These are phyloP conservation scores for Omphalea diandra DNA, from an alignment of 441 rosid species.

Conservation along the genomic window DNA sequence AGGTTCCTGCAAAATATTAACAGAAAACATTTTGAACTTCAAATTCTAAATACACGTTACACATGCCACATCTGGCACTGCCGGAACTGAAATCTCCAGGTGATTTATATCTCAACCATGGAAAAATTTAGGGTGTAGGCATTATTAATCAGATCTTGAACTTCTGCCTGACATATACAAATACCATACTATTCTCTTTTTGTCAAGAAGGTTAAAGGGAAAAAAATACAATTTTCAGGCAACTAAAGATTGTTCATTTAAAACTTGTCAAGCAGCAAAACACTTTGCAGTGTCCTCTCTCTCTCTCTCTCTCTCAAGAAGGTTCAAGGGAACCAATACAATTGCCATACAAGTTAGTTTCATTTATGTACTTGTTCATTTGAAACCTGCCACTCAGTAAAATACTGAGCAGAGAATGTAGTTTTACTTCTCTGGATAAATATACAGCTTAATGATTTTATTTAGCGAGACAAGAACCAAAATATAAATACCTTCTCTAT, in stretches of 20 bases:
- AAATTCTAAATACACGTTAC: background rate
- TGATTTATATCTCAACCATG: background rate
- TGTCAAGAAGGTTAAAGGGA: no score
- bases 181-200: background rate
- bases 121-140: background rate
- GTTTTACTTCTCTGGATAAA: background rate
- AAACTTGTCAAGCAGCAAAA: no score
- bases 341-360: background rate
- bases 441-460: background rate
- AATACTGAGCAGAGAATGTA: background rate
- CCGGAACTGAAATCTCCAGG: background rate
- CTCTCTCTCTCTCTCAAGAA: no score
- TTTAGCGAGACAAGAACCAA: background rate
- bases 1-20: background rate
- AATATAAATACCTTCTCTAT: constrained; percentile 66
- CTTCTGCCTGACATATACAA: background rate
- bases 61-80: constrained; percentile 1
- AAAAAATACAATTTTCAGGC: no score
- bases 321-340: constrained; percentile 1
- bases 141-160: background rate
- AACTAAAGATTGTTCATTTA: no score
- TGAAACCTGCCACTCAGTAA: background rate
- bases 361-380: background rate
- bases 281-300: no score
- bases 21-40: background rate